These are phyloP conservation scores for Wolfiporia cocos DNA, from an alignment of 1,284 basidiomycete genomes.

Conservation along the genomic window DNA sequence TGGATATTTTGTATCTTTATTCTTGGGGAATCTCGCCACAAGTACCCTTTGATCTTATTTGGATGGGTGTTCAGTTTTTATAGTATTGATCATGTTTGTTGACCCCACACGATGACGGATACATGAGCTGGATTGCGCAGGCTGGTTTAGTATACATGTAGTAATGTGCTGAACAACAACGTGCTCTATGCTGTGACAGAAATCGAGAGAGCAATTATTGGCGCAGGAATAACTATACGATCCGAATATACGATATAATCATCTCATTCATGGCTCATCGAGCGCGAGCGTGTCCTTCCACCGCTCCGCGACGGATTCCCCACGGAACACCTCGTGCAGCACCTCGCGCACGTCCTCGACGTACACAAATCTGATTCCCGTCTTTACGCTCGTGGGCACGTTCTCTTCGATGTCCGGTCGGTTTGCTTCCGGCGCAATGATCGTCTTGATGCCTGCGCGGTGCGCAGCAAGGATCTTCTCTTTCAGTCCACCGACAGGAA, in stretches of 20 bases:
- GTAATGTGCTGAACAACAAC: conserved; percentile 3
- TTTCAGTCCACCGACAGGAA: conserved; percentile 91
- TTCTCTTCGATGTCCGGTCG: conserved; percentile 93
- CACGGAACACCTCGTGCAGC: conserved; percentile 77
- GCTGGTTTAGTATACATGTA: conserved; percentile 6
- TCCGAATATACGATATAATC: conserved; percentile 2
- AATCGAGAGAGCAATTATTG: conserved; percentile 6
- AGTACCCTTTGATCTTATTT: too few relatives aligned
- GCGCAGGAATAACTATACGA: conserved; percentile 10
- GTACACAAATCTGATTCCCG: conserved; percentile 88
- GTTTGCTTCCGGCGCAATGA: conserved; percentile 84
- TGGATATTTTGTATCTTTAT: too few relatives aligned
- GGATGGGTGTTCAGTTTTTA: too few relatives aligned
- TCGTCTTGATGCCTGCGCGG: conserved; percentile 88
- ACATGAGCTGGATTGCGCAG: conserved; percentile 8
- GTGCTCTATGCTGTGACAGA: conserved; percentile 7
- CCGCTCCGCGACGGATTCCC: conserved; percentile 49
- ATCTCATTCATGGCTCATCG: conserved; percentile 4
- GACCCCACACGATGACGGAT: too few relatives aligned
- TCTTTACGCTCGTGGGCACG: conserved; percentile 91
- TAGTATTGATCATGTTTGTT: too few relatives aligned
- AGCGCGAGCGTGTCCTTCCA: conserved; percentile 55
- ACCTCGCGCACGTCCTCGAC: conserved; percentile 90
- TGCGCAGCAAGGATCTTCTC: conserved; percentile 96
- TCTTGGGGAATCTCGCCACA: too few relatives aligned